phyloP scores from a whole-genome alignment of 1,284 basidiomycete genomes.

The Ustilago vetiveriae region DNA sequence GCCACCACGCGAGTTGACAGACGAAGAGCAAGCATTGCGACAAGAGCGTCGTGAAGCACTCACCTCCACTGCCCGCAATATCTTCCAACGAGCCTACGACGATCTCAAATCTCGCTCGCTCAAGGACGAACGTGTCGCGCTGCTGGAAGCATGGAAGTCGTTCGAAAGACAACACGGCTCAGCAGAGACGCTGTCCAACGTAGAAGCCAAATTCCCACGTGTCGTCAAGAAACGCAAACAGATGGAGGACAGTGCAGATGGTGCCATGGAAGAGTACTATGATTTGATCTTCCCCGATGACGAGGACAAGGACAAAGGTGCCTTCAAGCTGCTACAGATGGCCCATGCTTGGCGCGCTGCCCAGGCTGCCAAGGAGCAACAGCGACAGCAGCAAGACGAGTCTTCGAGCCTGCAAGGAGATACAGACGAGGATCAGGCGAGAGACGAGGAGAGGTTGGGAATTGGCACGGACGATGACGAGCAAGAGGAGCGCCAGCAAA shows the following conservation, averaged over 20 bases:
- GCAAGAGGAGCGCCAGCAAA: neutral
- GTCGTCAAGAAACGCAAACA: slow-evolving; percentile 76
- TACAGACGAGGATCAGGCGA: neutral
- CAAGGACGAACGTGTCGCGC: slow-evolving; percentile 89
- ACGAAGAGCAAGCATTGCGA: slow-evolving; percentile 36
- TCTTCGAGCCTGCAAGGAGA: neutral
- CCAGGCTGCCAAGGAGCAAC: slow-evolving; percentile 34
- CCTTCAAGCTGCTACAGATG: slow-evolving; percentile 62
- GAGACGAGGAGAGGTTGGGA: slow-evolving; percentile 4
- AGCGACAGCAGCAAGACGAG: neutral
- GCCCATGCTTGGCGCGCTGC: slow-evolving; percentile 61
- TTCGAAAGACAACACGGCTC: slow-evolving; percentile 83
- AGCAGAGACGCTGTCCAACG: slow-evolving; percentile 73
- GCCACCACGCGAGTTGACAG: slow-evolving; percentile 37
- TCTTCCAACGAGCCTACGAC: slow-evolving; percentile 86
- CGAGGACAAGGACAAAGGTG: slow-evolving; percentile 59
- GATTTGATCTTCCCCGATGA: slow-evolving; percentile 66
- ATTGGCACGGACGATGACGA: slow-evolving; percentile 13
- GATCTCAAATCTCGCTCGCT: slow-evolving; percentile 81
- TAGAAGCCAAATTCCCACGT: slow-evolving; percentile 88
- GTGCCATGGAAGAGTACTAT: slow-evolving; percentile 65
- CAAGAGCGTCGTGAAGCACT: slow-evolving; percentile 73
- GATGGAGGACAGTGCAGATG: slow-evolving; percentile 24
- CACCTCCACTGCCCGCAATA: slow-evolving; percentile 75
- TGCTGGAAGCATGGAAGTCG: slow-evolving; percentile 91